Base-by-base conservation (phyloP, 176 grass and related monocot genomes). In the Echinochloa phyllopogon region DNA sequence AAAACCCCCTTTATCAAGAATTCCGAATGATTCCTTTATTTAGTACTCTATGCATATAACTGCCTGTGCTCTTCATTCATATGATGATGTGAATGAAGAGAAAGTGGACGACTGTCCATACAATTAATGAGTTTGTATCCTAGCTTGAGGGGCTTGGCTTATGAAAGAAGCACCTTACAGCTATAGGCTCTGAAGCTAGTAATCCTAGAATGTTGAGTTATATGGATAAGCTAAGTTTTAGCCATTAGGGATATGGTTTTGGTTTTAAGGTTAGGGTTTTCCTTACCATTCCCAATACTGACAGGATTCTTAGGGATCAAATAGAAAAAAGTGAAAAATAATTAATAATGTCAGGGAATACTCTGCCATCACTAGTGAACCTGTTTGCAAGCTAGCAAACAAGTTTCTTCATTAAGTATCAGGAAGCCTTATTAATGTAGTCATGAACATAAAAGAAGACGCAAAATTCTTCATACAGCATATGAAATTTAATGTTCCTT, bases 391-490 rank as follows among this genome's bases (percentile, higher is more conserved):
- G 23, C 13, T 17, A 15, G 58, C 57, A 44, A 17, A 78, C 40
- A 11, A 20, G 39, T 13, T 63, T 24, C 7, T 59, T 24, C 16
- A 12, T 17, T 48, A 62, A 48, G 8, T 4, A 1, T 25, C 6
- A 62, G n/a, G 21, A 45, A 78, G 23, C n/a, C n/a, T 10, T 25
- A 45, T 78, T 78, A 21, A 38, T 50, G 4, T 80, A 51, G 77
- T 6, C 37, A 42, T 81, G 65, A 42, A 53, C 18, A 75, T 56
- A 9, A 57, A 81, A 51, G 37, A 45, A 20, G 9, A 65, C 20
- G 6, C 36, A 66, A 8, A 6, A 17, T 40, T 39, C 7, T 37
- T 15, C 13, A 27, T 69, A 42, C 7, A 14, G 37, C 47, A 73
- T 36, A 61, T 41, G 40, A 36, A 82, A 60, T 36, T 58, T 72